These are phyloP conservation scores for Alternaria solani DNA, from an alignment of 2,329 filamentous ascomycete genomes.

Conservation along the genomic window DNA sequence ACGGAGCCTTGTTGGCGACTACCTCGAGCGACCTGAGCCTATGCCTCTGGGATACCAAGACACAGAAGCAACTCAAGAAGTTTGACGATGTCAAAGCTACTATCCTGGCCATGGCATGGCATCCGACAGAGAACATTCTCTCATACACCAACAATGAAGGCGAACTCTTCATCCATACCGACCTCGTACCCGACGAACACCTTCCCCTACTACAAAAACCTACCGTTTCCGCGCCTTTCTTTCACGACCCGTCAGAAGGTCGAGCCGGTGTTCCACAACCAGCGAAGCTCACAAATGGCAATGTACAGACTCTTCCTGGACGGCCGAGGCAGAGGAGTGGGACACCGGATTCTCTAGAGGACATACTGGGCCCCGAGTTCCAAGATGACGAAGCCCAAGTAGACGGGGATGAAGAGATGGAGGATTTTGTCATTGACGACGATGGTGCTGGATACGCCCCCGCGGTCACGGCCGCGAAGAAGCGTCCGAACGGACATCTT, in stretches of 20 bases:
- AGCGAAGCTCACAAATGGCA: constrained; percentile 61
- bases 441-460: constrained; percentile 89
- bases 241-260: constrained; percentile 79
- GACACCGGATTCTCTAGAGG: constrained; percentile 81
- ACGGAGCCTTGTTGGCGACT: constrained; percentile 83
- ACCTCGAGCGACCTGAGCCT: constrained; percentile 68
- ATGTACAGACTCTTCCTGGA: constrained; percentile 61
- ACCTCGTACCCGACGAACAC: constrained; percentile 65
- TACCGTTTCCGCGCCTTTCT: constrained; percentile 81
- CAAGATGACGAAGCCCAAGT: constrained; percentile 58
- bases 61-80: constrained; percentile 79
- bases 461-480: constrained; percentile 67
- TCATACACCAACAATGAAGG: constrained; percentile 94
- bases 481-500: constrained; percentile 63
- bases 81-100: constrained; percentile 76
- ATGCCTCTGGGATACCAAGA: constrained; percentile 87
- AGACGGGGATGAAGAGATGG: constrained; percentile 58
- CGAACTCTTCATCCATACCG: constrained; percentile 87
- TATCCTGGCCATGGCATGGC: constrained; percentile 88
- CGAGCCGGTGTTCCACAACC: constrained; percentile 69
- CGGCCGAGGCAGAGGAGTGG: constrained; percentile 61
- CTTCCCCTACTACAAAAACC: constrained; percentile 59
- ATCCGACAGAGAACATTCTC: constrained; percentile 84
- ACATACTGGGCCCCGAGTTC: constrained; percentile 72
- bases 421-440: constrained; percentile 92